Percentiles rank a stretch among this genome's conserved stretches.
phyloP scores from a whole-genome alignment of 345 rosid species.

The Eucalyptus erythrocorys region DNA sequence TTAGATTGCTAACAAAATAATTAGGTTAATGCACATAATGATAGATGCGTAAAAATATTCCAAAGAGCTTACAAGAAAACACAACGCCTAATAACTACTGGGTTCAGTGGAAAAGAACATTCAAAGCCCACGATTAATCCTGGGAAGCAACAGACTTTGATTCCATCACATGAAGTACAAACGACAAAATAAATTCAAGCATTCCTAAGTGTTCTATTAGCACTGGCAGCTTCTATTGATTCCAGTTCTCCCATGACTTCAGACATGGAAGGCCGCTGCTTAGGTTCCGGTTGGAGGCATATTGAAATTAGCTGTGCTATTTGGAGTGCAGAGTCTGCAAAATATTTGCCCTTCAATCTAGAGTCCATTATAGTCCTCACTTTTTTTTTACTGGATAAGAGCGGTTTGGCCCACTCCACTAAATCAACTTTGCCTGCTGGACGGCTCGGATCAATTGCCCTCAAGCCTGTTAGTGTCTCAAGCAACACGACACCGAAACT shows the following conservation, averaged over 20 bases:
- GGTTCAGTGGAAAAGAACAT: background rate
- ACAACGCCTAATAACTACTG: background rate
- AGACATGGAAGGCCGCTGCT: background rate
- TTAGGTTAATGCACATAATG: too few relatives aligned
- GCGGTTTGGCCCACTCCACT: background rate
- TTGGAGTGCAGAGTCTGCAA: background rate
- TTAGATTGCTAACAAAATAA: background rate
- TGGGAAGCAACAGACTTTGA: background rate
- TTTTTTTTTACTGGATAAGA: background rate
- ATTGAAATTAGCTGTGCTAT: background rate
- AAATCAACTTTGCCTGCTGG: background rate
- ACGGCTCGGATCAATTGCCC: background rate
- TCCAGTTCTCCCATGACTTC: background rate
- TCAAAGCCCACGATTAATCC: background rate
- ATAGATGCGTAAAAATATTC: background rate
- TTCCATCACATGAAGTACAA: background rate
- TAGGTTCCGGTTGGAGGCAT: background rate
- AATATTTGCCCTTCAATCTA: background rate
- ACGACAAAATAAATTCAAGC: background rate
- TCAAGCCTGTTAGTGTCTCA: background rate
- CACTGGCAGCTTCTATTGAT: background rate
- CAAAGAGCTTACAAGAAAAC: background rate
- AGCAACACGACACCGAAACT: background rate
- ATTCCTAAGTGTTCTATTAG: accelerated
- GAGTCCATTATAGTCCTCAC: background rate